Evolutionary conservation across 2,329 filamentous ascomycete genomes (phyloP).

Genomic region (Drechslerella coelobrocha): DNA sequence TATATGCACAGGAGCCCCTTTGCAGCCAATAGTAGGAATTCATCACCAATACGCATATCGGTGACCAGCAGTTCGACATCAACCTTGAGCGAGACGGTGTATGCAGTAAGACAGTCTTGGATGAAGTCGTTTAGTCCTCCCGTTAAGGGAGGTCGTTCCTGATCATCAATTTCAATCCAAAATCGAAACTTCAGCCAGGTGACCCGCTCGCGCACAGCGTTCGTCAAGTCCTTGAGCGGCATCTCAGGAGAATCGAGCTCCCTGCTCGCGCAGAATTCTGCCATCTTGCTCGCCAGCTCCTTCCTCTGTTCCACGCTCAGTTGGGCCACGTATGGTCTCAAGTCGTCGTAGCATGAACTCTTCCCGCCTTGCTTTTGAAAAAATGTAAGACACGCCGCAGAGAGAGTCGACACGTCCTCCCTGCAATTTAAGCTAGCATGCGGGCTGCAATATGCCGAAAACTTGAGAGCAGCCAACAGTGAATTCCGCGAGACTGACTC

Average conservation of each 20-base stretch:
- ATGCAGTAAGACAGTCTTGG: conserved; percentile 45
- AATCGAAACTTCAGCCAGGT: conserved; percentile 41
- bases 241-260: conserved; percentile 33
- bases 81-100: conserved; percentile 53
- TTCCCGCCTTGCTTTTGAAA: conserved; percentile 54
- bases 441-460: conserved; percentile 52
- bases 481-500: conserved; percentile 52
- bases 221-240: conserved; percentile 35
- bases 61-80: conserved; percentile 52
- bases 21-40: conserved; percentile 54
- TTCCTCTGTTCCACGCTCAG: conserved; percentile 51
- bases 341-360: conserved; percentile 55
- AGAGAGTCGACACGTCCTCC: conserved; percentile 52
- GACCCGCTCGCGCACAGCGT: conserved; percentile 16
- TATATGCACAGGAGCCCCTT: conserved; percentile 55
- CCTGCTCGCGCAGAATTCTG: conserved; percentile 33
- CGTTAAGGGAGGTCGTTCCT: conserved; percentile 32
- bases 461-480: conserved; percentile 53
- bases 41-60: conserved; percentile 55
- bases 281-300: conserved; percentile 51
- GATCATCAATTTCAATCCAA: conserved; percentile 43
- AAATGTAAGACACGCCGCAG: conserved; percentile 53
- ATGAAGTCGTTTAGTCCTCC: conserved; percentile 34
- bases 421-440: conserved; percentile 50
- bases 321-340: conserved; percentile 54